Conservation (phyloP, 495 filamentous ascomycete genomes). For the Rostrohypoxylon terebratum region DNA sequence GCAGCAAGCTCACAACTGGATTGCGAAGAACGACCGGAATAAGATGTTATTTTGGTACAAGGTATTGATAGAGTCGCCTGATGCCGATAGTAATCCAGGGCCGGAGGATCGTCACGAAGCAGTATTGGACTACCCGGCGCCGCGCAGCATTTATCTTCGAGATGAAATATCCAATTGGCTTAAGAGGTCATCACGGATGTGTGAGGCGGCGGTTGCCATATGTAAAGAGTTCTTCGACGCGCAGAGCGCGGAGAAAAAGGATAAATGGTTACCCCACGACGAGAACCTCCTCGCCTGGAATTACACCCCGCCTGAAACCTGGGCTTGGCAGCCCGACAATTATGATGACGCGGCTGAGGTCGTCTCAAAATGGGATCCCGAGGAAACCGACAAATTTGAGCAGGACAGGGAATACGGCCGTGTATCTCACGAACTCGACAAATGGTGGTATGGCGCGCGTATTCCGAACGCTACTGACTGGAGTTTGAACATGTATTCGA, state of each 20-base stretch:
- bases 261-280: conserved; percentile 51
- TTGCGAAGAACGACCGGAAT: conserved; percentile 88
- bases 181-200: conserved; percentile 65
- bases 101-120: conserved; percentile 52
- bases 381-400: conserved; percentile 61
- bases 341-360: conserved; percentile 49
- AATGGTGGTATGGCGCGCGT: conserved; percentile 66
- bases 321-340: conserved; percentile 49
- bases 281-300: conserved; percentile 56
- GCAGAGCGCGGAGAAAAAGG: conserved; percentile 45
- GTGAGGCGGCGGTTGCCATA: conserved; percentile 54
- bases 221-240: conserved; percentile 55
- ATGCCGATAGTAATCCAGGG: conserved; percentile 57
- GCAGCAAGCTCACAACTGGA: conserved; percentile 92
- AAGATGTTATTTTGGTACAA: conserved; percentile 93
- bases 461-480: conserved; percentile 66
- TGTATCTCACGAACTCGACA: conserved; percentile 68
- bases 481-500: conserved; percentile 62
- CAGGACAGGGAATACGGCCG: conserved; percentile 64
- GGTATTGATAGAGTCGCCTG: conserved; percentile 64
- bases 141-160: conserved; percentile 49
- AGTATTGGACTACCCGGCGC: conserved; percentile 43
- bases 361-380: conserved; percentile 56
- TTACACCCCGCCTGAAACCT: conserved; percentile 53
- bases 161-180: conserved; percentile 61